These are phyloP conservation scores for Conticribra weissflogii DNA, from an alignment of 108 stramenopile genomes.

Conservation along the genomic window DNA sequence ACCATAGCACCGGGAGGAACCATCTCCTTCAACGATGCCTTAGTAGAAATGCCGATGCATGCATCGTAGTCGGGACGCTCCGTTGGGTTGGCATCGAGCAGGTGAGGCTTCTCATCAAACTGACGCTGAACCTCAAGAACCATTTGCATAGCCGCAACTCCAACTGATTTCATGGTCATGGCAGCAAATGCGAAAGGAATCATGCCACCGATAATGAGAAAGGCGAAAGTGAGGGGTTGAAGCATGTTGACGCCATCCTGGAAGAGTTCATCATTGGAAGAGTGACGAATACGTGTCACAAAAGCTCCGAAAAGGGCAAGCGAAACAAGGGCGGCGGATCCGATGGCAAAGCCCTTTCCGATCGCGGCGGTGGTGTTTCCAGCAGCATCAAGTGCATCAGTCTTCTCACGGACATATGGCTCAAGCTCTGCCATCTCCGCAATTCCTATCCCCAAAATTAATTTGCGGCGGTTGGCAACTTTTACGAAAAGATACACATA, in stretches of 20 bases:
- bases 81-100: conserved; percentile 90
- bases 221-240: conserved; percentile 94
- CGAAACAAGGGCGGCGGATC: conserved; percentile 98
- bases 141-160: conserved; percentile 97
- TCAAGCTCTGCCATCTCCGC: conserved; percentile 99
- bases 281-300: conserved; percentile 90
- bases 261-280: conserved; percentile 67
- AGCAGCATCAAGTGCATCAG: conserved; percentile 98
- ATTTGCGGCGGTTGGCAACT: no score
- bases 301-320: conserved; percentile 97
- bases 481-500: neutral
- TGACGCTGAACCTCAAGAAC: conserved; percentile 98
- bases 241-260: conserved; percentile 90
- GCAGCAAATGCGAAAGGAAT: conserved; percentile 99
- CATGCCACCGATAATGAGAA: conserved; percentile 97
- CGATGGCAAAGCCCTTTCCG: conserved; percentile 99
- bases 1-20: conserved; percentile 96
- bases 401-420: conserved; percentile 94
- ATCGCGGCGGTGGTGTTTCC: conserved; percentile 99
- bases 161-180: conserved; percentile 99
- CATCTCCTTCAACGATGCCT: conserved; percentile 96
- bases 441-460: no score
- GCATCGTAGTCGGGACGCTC: conserved; percentile 93
- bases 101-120: conserved; percentile 93
- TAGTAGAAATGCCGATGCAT: conserved; percentile 97